Evolutionary conservation across 495 filamentous ascomycete genomes (phyloP), one percentile per base, ranked within the genome.

Genomic region (Chaetomium fimeti): DNA sequence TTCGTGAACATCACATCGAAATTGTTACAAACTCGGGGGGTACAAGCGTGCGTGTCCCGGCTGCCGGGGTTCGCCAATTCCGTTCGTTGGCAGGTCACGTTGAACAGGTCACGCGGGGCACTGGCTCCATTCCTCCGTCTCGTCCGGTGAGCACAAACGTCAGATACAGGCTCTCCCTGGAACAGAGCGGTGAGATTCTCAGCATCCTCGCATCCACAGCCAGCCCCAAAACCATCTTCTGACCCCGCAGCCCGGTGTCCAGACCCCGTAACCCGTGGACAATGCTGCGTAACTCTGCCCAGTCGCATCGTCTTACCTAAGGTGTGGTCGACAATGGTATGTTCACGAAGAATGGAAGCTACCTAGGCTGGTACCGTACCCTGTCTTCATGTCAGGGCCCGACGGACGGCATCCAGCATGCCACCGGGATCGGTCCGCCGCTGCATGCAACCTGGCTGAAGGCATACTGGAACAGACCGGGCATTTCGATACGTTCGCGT

Each of bases 81-180:
- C 22, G 40, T 27, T 4, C 4, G 32, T 5, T 9, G 32, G 32
- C 32, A 28, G 62, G 62, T 65, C 57, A 65, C 49, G 63, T 27
- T 60, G 57, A 40, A 24, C 2, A 18, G 40, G 63, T 65, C 63
- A 65, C 63, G 57, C 48, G 63, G 54, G 43, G 27, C 7, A 11
- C 6, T 9, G 16, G 22, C 15, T 25, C 36, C 55, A 48, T 60
- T 60, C 25, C 57, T 60, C 32, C 43, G 29, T 27, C 42, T 60
- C 12, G 45, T 45, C 38, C 45, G 43, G 29, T 38, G 58, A 60
- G n/a, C 43, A 51, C 45, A 60, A 49, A 51, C 18, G 16, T 5
- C 22, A 51, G 24, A 27, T 51, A 40, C 58, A 40, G 45, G 40
- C 28, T 59, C 16, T 56, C 29, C 36, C 9, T 18, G 55, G 38